These are phyloP conservation scores for Candida namnaoensis DNA, from an alignment of 805 yeast species.

Conservation along the genomic window DNA sequence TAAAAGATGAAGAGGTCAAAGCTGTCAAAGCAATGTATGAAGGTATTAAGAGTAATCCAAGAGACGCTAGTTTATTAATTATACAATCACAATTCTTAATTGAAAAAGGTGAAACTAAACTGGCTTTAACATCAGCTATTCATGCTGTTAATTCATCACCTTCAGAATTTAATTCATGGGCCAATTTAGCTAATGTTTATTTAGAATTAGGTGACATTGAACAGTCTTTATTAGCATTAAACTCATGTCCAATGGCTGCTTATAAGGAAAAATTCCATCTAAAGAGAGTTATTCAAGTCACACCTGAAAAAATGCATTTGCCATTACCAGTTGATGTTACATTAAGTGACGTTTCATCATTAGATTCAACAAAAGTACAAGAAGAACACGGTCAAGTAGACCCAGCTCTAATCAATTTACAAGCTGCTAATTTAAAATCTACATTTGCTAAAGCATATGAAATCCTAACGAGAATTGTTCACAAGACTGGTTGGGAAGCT, in stretches of 20 bases:
- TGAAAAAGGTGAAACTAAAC: constrained; percentile 40
- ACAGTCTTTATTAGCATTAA: constrained; percentile 61
- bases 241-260: constrained; percentile 73
- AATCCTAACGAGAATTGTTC: constrained; percentile 55
- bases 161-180: constrained; percentile 71
- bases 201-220: constrained; percentile 58
- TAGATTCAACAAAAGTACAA: constrained; percentile 58
- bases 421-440: constrained; percentile 59
- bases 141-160: constrained; percentile 67
- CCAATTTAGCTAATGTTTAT: constrained; percentile 53
- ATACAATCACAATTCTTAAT: constrained; percentile 52
- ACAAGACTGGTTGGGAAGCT: constrained; percentile 67
- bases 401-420: constrained; percentile 50
- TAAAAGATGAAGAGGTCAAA: constrained; percentile 50
- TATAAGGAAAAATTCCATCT: constrained; percentile 59
- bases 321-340: constrained; percentile 74
- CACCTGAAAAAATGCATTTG: constrained; percentile 50
- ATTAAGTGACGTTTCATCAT: constrained; percentile 55
- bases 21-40: constrained; percentile 45
- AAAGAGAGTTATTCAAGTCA: constrained; percentile 49
- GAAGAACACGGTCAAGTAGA: constrained; percentile 60
- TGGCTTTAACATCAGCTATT: constrained; percentile 51
- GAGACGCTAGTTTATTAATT: constrained; percentile 46
- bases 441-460: constrained; percentile 51
- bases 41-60: constrained; percentile 38